Base-by-base conservation (phyloP, 495 filamentous ascomycete species). In the Aspergillus sparsus region DNA sequence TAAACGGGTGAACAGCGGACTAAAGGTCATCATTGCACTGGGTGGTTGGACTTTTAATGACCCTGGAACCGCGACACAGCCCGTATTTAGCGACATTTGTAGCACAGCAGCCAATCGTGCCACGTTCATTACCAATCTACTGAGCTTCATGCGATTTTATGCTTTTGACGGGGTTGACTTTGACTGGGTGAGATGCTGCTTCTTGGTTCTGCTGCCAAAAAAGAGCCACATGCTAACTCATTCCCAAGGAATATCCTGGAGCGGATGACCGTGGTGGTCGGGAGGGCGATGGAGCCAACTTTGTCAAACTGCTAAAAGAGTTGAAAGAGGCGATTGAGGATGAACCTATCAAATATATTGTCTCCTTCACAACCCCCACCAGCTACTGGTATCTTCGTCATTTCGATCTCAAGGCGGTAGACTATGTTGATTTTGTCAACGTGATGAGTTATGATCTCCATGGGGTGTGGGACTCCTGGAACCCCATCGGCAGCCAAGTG, bases 81-180 rank as follows among this genome's bases (percentile, higher is more conserved):
- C 41, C 1, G 34, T 64, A 45, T 57, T 64, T 15, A 53, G 52
- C 6, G 71, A 76, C 62, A 55, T 67, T 9, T 46, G 58, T 12
- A 45, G 44, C 12, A 58, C 62, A 6, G 6, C 46, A 0, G 57
- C 8, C 1, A 74, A 72, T 15, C 74, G 72, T 13, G n/a, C 41
- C 2, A 63, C 37, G 6, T 85, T 85, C 51, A 67, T 79, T 37
- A 35, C 33, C 0, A 67, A 68, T 8, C 56, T 84, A 0, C 52
- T 60, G 1, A 39, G 15, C 2, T 81, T 77, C 58, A 74, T 81
- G 72, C 49, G 67, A 2, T 45, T 62, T 36, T 79, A 77, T 42
- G 77, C 66, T 1, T 82, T 84, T 55, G 76, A 85, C 49, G 82
- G 82, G 6, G 72, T 83, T 9, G 82, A 85, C 56, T 49, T 83